These are phyloP conservation scores for Cornus suecica DNA, from an alignment of 148 eudicot genomes.

Conservation along the genomic window DNA sequence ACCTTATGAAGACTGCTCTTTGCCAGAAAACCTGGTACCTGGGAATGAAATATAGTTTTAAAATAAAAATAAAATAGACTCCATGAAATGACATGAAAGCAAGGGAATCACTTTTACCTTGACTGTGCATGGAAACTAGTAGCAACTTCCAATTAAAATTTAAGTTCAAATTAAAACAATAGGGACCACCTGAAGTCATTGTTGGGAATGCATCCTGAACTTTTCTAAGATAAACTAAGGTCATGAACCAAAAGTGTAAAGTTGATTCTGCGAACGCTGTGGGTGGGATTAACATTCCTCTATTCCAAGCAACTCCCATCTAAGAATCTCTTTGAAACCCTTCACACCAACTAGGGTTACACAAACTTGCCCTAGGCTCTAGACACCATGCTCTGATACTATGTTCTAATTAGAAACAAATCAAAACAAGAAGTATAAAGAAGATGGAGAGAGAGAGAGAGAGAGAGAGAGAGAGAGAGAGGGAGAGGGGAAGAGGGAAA, in stretches of 20 bases:
- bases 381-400: too few relatives aligned
- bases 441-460: too few relatives aligned
- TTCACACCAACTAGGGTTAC: too few relatives aligned
- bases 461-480: too few relatives aligned
- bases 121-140: not conserved
- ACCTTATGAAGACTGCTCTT: conserved; percentile 85
- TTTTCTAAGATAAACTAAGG: not conserved
- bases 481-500: too few relatives aligned
- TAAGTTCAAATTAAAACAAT: not conserved
- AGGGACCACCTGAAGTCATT: not conserved
- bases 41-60: conserved; percentile 23
- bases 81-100: not conserved
- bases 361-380: too few relatives aligned
- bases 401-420: too few relatives aligned
- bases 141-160: not conserved
- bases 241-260: not conserved
- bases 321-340: too few relatives aligned
- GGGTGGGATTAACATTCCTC: too few relatives aligned
- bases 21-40: conserved; percentile 71
- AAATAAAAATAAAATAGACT: conserved; percentile 9
- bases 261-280: too few relatives aligned
- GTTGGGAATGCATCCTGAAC: not conserved
- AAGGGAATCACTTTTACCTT: not conserved
- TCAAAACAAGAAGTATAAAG: too few relatives aligned
- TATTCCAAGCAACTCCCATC: too few relatives aligned